These are phyloP conservation scores for Paecilomyces formosus DNA, from an alignment of 2,329 filamentous ascomycete genomes.

Conservation along the genomic window DNA sequence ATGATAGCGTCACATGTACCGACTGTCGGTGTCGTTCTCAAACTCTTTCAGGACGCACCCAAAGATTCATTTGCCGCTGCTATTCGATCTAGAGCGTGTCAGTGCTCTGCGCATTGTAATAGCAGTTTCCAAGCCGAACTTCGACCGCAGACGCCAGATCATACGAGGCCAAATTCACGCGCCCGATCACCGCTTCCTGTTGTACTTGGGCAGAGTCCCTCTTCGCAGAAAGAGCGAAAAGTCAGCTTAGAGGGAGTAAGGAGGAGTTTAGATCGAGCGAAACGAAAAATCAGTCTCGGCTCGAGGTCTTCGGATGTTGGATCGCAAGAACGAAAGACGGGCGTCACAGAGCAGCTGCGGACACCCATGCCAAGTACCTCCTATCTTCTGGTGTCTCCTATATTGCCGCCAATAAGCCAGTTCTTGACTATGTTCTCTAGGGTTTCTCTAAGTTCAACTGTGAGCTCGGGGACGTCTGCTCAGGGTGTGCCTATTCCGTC, in stretches of 20 bases:
- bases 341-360: background rate
- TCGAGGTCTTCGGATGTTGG: constrained; percentile 6
- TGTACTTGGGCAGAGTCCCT: background rate
- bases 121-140: constrained; percentile 29
- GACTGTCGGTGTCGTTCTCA: constrained; percentile 48
- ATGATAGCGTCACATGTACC: constrained; percentile 71
- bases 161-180: constrained; percentile 5
- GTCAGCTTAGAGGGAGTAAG: constrained; percentile 27
- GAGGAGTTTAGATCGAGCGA: constrained; percentile 33
- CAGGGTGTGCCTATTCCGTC: constrained; percentile 20
- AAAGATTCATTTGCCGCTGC: constrained; percentile 56
- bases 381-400: constrained; percentile 60
- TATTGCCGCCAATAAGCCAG: constrained; percentile 48
- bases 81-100: constrained; percentile 62
- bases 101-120: constrained; percentile 59
- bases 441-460: constrained; percentile 25
- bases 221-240: constrained; percentile 17
- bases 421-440: constrained; percentile 56
- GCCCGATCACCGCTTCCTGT: background rate
- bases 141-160: constrained; percentile 19
- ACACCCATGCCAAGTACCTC: constrained; percentile 21
- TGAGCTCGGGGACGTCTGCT: constrained; percentile 13
- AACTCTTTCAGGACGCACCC: constrained; percentile 48
- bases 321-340: background rate
- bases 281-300: constrained; percentile 12